Evolutionary conservation across 2,329 filamentous ascomycete genomes (phyloP).

Genomic region (Fonsecaea multimorphosa): DNA sequence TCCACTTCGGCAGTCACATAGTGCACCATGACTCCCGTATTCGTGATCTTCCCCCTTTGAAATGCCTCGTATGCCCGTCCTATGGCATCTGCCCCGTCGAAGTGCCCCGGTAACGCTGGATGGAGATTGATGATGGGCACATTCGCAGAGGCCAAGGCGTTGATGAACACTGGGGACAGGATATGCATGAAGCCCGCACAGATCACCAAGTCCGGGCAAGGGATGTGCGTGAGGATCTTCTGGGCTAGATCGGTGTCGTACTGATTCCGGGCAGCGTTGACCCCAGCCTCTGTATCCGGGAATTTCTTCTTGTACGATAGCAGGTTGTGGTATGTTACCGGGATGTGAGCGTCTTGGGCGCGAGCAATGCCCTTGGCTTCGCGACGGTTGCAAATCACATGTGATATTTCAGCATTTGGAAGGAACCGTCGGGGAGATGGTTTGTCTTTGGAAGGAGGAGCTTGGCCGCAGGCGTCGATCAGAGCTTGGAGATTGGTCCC

Average conservation of each 20-base stretch:
- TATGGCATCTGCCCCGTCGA: slow-evolving; percentile 79
- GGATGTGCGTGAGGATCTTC: slow-evolving; percentile 65
- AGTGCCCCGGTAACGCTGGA: slow-evolving; percentile 74
- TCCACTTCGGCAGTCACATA: slow-evolving; percentile 83
- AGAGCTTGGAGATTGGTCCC: slow-evolving; percentile 82
- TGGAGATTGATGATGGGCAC: slow-evolving; percentile 83
- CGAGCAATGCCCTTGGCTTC: slow-evolving; percentile 69
- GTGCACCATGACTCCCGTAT: slow-evolving; percentile 86
- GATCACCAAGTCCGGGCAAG: slow-evolving; percentile 73
- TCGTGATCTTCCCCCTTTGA: slow-evolving; percentile 68
- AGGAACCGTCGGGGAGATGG: slow-evolving; percentile 42
- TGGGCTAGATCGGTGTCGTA: slow-evolving; percentile 79
- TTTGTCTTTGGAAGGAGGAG: slow-evolving; percentile 37
- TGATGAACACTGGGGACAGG: slow-evolving; percentile 71
- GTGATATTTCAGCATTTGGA: slow-evolving; percentile 61
- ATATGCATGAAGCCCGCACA: slow-evolving; percentile 91
- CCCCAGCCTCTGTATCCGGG: slow-evolving; percentile 58
- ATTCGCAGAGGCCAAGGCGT: slow-evolving; percentile 66
- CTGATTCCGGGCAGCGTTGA: slow-evolving; percentile 62
- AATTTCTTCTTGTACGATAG: slow-evolving; percentile 76
- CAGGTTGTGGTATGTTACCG: slow-evolving; percentile 81
- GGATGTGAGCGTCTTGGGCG: slow-evolving; percentile 66
- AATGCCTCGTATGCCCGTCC: slow-evolving; percentile 78
- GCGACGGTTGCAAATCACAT: slow-evolving; percentile 71
- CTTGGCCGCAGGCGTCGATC: slow-evolving; percentile 63